Evolutionary conservation across 2,329 filamentous ascomycete genomes (phyloP), one percentile per base, ranked within the genome.

Genomic region (Pestalotiopsis sp.): DNA sequence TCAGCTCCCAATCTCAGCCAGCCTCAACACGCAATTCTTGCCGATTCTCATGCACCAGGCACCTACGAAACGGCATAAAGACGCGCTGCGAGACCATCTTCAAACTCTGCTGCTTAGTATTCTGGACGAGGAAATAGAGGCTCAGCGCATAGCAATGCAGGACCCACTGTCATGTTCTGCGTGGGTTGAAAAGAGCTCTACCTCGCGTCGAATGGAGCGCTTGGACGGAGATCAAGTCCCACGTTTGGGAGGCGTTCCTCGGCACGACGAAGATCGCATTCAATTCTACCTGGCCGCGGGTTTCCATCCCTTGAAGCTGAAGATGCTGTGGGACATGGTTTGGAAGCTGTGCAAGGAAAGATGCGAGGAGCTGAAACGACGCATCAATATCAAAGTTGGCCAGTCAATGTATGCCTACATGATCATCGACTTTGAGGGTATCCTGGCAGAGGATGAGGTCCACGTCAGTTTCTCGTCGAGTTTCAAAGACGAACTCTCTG

Each of bases 21-120:
- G 83, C 0, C 80, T 95, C 0, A 93, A 94, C 73, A 80, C 87
- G 0, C 91, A 93, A 36, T 89, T 94, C 64, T 84, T 95, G 2
- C 88, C 90, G 0, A 88, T 95, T 0, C 79, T 95, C 0, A 82
- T 89, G 20, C 87, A 91, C 41, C 83, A 89, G 38, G 87, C 91
- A 0, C 81, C 83, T 0, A 73, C 87, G 11, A 75, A 75, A 13
- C 23, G 17, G 0, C 17, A 23, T 3, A 59, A 60, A 27, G 36
- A 66, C 2, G 66, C 61, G 0, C 88, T 91, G 86, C 81, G 82
- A 5, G 61, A 80, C 0, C 77, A 78, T 0, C 81, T 95, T 0
- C 81, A 82, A 0, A 69, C 80, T 0, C 79, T 90, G 6, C 81
- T 93, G 3, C 76, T 74, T 0, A 77, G 83, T 0, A 84, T 85